Conservation (phyloP, 169 alveolate species). For the Toxoplasma gondii region DNA sequence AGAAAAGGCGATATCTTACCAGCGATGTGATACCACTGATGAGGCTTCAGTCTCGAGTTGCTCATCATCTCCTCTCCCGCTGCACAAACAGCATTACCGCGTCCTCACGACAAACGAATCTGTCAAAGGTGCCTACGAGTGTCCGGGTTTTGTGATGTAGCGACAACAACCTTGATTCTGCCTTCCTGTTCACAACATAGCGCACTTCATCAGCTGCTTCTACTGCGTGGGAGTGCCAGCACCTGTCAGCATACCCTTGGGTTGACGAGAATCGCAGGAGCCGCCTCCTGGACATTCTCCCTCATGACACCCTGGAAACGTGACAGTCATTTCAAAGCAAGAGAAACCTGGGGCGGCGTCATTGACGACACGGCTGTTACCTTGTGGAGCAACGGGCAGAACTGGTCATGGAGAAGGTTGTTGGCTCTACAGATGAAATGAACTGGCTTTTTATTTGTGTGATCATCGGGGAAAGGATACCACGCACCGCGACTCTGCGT, state of each 20-base stretch:
- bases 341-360: not conserved
- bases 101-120: not conserved
- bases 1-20: slow-evolving; percentile 54
- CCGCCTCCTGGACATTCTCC: slow-evolving; percentile 80
- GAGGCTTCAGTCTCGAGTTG: slow-evolving; percentile 79
- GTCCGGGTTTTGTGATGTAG: slow-evolving; percentile 73
- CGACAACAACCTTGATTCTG: slow-evolving; percentile 77
- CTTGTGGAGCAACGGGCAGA: slow-evolving; percentile 87
- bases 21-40: slow-evolving; percentile 88
- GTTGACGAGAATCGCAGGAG: slow-evolving; percentile 87
- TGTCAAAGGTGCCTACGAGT: slow-evolving; percentile 58
- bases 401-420: slow-evolving; percentile 64
- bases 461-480: not conserved
- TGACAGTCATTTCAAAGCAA: not conserved
- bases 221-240: not conserved
- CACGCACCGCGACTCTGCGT: slow-evolving; percentile 74
- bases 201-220: not conserved
- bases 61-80: slow-evolving; percentile 79
- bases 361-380: slow-evolving; percentile 56
- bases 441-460: not conserved
- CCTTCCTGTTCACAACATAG: slow-evolving; percentile 74
- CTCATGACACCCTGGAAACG: slow-evolving; percentile 78
- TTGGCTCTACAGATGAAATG: not conserved
- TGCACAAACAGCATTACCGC: not conserved
- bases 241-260: slow-evolving; percentile 77